Conservation (phyloP, 2,329 filamentous ascomycete species). For the Hansfordia pulvinata region DNA sequence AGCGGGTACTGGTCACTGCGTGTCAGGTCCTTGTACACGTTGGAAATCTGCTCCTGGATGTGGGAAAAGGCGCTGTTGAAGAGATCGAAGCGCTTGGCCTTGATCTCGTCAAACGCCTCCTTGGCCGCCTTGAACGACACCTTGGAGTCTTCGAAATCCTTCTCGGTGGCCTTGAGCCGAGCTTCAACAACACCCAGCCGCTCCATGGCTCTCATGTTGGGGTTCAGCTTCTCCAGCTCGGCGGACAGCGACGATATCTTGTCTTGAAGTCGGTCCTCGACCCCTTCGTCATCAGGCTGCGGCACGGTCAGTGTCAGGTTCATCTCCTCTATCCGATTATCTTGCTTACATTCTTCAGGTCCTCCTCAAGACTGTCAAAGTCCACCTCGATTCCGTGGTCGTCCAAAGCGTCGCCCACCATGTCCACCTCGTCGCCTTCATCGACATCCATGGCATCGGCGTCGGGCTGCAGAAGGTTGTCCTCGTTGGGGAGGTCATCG, state of each 20-base stretch:
- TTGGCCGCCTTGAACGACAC: conserved; percentile 59
- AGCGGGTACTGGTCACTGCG: conserved; percentile 81
- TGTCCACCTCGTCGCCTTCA: conserved; percentile 47
- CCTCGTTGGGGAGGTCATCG: conserved; percentile 77
- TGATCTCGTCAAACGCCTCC: conserved; percentile 72
- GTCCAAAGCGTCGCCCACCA: conserved; percentile 54
- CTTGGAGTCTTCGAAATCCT: conserved; percentile 80
- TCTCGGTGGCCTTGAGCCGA: conserved; percentile 70
- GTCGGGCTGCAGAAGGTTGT: conserved; percentile 62
- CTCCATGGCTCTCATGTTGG: conserved; percentile 92
- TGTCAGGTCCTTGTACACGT: conserved; percentile 92
- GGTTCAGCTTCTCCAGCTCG: conserved; percentile 87
- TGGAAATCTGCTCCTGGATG: conserved; percentile 86
- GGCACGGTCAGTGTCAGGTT: no score
- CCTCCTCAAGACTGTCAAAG: conserved; percentile 70
- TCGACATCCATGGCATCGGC: conserved; percentile 90
- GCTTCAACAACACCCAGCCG: conserved; percentile 76
- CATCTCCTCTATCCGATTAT: no score
- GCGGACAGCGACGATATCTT: conserved; percentile 60
- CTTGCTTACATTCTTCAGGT: conserved; percentile 59
- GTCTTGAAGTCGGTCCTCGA: conserved; percentile 66
- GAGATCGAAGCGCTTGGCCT: conserved; percentile 70
- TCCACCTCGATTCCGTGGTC: conserved; percentile 88
- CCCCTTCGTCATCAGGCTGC: conserved; percentile 53
- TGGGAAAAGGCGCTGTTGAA: conserved; percentile 94